phyloP scores from a whole-genome alignment of 2,329 filamentous ascomycete species.

The Pseudopithomyces maydicus region DNA sequence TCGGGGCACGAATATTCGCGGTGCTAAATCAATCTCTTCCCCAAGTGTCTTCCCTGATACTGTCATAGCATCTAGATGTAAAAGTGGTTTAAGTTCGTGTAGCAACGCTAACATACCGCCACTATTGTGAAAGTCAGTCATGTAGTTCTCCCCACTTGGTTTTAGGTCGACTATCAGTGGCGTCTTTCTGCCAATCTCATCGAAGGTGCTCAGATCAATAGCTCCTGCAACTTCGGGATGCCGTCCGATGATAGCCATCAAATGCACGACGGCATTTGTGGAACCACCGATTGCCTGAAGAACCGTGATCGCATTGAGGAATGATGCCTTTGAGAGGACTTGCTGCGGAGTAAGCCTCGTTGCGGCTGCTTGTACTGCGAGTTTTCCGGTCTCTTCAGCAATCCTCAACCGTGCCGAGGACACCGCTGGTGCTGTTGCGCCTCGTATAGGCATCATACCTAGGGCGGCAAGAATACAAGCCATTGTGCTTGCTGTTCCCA shows the following conservation, averaged over 20 bases:
- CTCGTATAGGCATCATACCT: constrained; percentile 59
- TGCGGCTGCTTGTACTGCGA: constrained; percentile 52
- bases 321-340: constrained; percentile 54
- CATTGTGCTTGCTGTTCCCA: constrained; percentile 64
- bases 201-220: constrained; percentile 77
- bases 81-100: constrained; percentile 77
- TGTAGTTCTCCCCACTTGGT: constrained; percentile 81
- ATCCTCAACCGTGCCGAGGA: constrained; percentile 57
- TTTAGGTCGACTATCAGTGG: constrained; percentile 84
- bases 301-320: constrained; percentile 53
- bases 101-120: constrained; percentile 82
- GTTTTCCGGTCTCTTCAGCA: constrained; percentile 59
- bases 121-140: constrained; percentile 83
- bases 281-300: constrained; percentile 53
- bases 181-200: constrained; percentile 76
- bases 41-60: constrained; percentile 80
- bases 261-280: constrained; percentile 51
- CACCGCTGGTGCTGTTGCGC: constrained; percentile 60
- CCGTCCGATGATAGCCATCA: constrained; percentile 55
- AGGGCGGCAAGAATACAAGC: constrained; percentile 59
- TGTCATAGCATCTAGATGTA: constrained; percentile 77
- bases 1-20: constrained; percentile 44
- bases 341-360: constrained; percentile 50
- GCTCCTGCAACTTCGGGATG: constrained; percentile 67
- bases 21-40: constrained; percentile 75